A percentile compares a stretch with the other conserved stretches of the same genome.
Evolutionary conservation across 2,329 filamentous ascomycete genomes (phyloP).

Genomic region (Penicillium rolfsii): DNA sequence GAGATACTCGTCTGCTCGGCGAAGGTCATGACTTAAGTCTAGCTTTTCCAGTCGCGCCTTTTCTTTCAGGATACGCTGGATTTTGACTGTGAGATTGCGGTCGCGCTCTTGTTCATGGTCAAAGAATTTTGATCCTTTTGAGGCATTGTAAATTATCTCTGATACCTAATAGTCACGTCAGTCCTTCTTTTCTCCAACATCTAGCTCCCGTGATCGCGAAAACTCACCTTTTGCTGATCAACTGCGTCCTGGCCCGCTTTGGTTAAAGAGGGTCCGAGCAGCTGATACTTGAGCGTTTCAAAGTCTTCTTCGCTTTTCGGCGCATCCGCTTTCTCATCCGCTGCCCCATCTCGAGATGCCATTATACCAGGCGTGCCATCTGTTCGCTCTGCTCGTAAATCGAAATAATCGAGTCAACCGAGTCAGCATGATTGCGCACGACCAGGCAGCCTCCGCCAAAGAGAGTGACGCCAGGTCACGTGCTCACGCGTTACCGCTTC

Average conservation of each 20-base stretch:
- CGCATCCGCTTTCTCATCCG: constrained; percentile 11
- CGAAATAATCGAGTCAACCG: constrained; percentile 7
- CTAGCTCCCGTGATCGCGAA: background rate
- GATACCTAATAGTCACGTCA: constrained; percentile 65
- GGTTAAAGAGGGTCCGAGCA: constrained; percentile 86
- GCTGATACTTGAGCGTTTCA: constrained; percentile 80
- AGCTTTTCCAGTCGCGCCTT: constrained; percentile 75
- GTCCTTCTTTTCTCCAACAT: background rate
- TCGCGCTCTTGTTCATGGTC: constrained; percentile 85
- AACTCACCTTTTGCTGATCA: constrained; percentile 77
- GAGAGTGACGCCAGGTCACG: constrained; percentile 38
- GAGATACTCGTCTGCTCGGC: constrained; percentile 79
- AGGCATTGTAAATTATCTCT: constrained; percentile 95
- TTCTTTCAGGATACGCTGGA: constrained; percentile 73
- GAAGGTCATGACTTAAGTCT: constrained; percentile 72
- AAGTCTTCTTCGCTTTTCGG: constrained; percentile 38
- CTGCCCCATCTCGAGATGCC: constrained; percentile 26
- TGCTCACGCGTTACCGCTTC: constrained; percentile 39
- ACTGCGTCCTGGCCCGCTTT: constrained; percentile 93
- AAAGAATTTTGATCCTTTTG: constrained; percentile 96
- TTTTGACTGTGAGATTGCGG: constrained; percentile 80
- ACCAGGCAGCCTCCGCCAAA: constrained; percentile 27
- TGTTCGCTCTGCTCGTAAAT: constrained; percentile 5
- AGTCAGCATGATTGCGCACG: constrained; percentile 1
- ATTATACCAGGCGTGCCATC: constrained; percentile 26